Base-by-base conservation (phyloP, 2,329 filamentous ascomycete species). In the Mollisiaceae sp. region DNA sequence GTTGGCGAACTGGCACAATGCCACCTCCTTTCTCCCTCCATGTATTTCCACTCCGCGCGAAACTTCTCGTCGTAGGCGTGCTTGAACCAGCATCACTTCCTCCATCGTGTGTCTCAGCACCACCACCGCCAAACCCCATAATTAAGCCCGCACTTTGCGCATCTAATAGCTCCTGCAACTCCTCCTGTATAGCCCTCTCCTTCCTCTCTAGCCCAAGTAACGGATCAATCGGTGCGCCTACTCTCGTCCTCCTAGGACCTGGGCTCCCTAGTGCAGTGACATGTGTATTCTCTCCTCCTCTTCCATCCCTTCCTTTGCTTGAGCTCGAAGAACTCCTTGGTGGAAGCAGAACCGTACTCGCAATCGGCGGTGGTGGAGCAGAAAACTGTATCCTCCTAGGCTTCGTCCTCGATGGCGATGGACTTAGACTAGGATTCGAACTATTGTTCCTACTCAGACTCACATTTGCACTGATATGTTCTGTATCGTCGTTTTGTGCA, bases 1-100 rank as follows among this genome's bases (percentile, higher is more conserved):
- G 87, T 68, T 89, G 87, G 35, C 83, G 83, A 43, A 88, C 84
- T 1, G 87, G 88, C n/a, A 88, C 81, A 55, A 89, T 79, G n/a
- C 71, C 73, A 8, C 76, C 72, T 59, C 35, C 41, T 55, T 38
- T 65, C 27, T 32, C 27, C 27, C 27, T 32, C 41, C 35, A 64
- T 4, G 50, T n/a, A 74, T 65, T 69, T 27, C 47, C 38, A 52
- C 63, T 67, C 22, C 63, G 59, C 5, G 65, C 52, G 41, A 68
- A 11, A 66, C 62, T 62, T 41, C 67, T 61, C 8, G 62, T 64
- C 68, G 73, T 75, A 27, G 74, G 74, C 36, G 74, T 76, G 36
- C 70, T 73, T 60, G 71, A 76, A 50, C 75, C 74, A 2, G 69
- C 70, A 62, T 80, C 82, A 22, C 80, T 82, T 2, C 76, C 70